phyloP scores from a whole-genome alignment of 2,329 filamentous ascomycete genomes.

The Fusarium foetens region DNA sequence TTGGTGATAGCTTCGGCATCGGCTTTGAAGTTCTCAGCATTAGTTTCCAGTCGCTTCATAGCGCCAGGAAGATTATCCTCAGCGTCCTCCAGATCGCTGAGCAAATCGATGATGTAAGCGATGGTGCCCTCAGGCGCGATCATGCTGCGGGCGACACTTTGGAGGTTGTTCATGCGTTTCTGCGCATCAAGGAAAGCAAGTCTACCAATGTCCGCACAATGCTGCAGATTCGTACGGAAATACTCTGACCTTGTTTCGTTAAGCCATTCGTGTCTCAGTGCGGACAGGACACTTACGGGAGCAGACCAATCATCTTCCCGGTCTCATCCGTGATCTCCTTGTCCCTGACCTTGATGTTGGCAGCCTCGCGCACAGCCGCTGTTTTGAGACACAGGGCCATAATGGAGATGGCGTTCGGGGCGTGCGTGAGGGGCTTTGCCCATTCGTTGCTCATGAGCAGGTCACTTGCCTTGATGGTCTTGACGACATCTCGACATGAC shows the following conservation, averaged over 20 bases:
- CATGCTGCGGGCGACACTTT: neutral
- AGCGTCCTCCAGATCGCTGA: neutral
- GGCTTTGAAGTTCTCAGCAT: neutral
- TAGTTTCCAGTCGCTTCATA: neutral
- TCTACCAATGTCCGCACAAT: neutral
- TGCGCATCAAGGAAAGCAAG: neutral
- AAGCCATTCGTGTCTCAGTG: neutral
- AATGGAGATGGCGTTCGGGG: neutral
- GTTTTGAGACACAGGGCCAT: neutral
- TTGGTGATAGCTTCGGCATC: neutral
- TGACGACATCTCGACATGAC: neutral
- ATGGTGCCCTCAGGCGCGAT: neutral
- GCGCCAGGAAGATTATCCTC: neutral
- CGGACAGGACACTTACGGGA: neutral
- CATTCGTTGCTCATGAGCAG: neutral
- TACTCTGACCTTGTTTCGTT: neutral
- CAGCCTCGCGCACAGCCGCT: neutral
- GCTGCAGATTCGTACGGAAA: neutral
- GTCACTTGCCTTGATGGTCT: neutral
- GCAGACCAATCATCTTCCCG: neutral
- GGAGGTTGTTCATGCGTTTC: neutral
- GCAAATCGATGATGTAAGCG: neutral
- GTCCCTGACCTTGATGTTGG: neutral
- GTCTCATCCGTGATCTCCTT: neutral
- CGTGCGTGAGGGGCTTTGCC: neutral